phyloP scores from a whole-genome alignment of 2,329 filamentous ascomycete genomes.

The Meredithiella fracta region DNA sequence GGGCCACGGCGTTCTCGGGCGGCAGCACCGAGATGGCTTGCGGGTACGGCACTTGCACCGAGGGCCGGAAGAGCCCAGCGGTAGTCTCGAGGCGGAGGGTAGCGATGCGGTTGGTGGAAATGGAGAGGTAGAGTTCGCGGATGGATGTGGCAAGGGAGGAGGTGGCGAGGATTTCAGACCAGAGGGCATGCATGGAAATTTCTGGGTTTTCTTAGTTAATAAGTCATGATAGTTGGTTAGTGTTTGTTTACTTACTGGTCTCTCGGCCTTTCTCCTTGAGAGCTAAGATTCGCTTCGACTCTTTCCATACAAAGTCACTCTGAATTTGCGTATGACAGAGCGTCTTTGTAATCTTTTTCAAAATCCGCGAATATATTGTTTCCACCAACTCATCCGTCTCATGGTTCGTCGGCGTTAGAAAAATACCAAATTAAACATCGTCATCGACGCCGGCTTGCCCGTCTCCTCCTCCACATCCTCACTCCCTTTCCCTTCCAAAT shows the following conservation, averaged over 20 bases:
- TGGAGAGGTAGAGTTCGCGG: conserved; percentile 63
- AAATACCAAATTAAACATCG: conserved; percentile 96
- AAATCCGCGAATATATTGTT: conserved; percentile 67
- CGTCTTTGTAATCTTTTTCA: conserved; percentile 82
- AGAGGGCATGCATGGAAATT: conserved; percentile 47
- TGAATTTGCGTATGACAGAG: conserved; percentile 85
- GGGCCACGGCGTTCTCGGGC: conserved; percentile 47
- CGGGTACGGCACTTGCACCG: conserved; percentile 47
- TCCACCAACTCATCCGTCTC: conserved; percentile 63
- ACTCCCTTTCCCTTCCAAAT: conserved; percentile 19
- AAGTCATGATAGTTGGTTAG: not conserved
- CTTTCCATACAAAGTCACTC: conserved; percentile 78
- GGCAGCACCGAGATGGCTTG: conserved; percentile 60
- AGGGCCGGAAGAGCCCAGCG: conserved; percentile 41
- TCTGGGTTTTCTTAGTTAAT: conserved; percentile 20
- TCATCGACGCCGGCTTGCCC: conserved; percentile 57
- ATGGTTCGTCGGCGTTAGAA: conserved; percentile 66
- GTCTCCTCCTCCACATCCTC: conserved; percentile 1
- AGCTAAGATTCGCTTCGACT: conserved; percentile 66
- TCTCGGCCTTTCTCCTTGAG: conserved; percentile 72
- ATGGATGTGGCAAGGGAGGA: conserved; percentile 73
- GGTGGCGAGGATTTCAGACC: conserved; percentile 51
- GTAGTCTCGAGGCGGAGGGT: conserved; percentile 58
- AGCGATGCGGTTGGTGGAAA: conserved; percentile 73
- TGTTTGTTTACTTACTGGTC: conserved; percentile 31